Evolutionary conservation across 352 stramenopile genomes (phyloP).

Genomic region (Halophytophthora batemanensis): DNA sequence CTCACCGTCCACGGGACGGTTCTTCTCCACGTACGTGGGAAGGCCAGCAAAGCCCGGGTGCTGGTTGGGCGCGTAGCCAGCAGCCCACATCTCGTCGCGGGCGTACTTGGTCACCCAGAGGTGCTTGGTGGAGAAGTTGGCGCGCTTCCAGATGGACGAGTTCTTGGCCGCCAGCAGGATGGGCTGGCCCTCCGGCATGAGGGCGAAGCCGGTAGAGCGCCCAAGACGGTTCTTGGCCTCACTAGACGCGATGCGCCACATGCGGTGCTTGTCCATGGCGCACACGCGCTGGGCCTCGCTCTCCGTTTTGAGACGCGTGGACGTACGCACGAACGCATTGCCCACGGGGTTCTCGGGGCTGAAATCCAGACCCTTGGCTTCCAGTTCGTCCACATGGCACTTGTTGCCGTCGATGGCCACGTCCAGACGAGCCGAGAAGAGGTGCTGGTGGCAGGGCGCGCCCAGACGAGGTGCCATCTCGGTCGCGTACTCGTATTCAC

Average conservation of each 20-base stretch:
- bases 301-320: conserved; percentile 41
- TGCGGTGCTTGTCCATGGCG: conserved; percentile 33
- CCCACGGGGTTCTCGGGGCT: conserved; percentile 33
- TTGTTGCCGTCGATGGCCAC: conserved; percentile 55
- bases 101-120: conserved; percentile 56
- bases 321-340: conserved; percentile 38
- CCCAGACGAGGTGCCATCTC: conserved; percentile 45
- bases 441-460: conserved; percentile 55
- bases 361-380: conserved; percentile 32
- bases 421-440: conserved; percentile 64
- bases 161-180: conserved; percentile 37
- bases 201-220: conserved; percentile 43
- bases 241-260: conserved; percentile 52
- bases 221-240: conserved; percentile 40
- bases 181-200: conserved; percentile 38
- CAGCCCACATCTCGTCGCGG: conserved; percentile 41
- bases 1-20: conserved; percentile 42
- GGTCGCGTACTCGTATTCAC: conserved; percentile 32
- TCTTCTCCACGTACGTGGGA: conserved; percentile 33
- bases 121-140: conserved; percentile 41
- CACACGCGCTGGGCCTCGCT: conserved; percentile 26
- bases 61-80: conserved; percentile 53
- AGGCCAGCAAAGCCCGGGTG: conserved; percentile 32
- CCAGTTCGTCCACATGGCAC: conserved; percentile 29
- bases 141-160: conserved; percentile 37